A percentile compares a stretch with the other conserved stretches of the same genome.
Evolutionary conservation across 176 grass and related monocot genomes (phyloP).

Genomic region (bread wheat (Triticum aestivum)): IWGSC_CS_RefSeq_v2.1 NC_057800.1:712764757-712765256

Average conservation of each 20-base stretch:
- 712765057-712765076: slow-evolving; percentile 15
- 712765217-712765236: too few relatives aligned
- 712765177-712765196: not conserved
- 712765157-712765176: not conserved
- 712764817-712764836: not conserved
- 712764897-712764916: not conserved
- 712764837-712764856: not conserved
- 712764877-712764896: not conserved
- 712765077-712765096: slow-evolving; percentile 4
- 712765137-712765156: not conserved
- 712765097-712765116: not conserved
- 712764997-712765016: not conserved
- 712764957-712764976: not conserved
- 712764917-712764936: not conserved
- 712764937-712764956: slow-evolving; percentile 1
- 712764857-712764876: not conserved
- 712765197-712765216: not conserved
- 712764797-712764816: not conserved
- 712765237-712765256: too few relatives aligned
- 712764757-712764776: not conserved
- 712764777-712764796: not conserved
- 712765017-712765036: not conserved
- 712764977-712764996: not conserved
- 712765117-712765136: not conserved
- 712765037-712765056: slow-evolving; percentile 17